Evolutionary conservation across 1,284 basidiomycete genomes (phyloP).

Genomic region (Austropuccinia psidii): DNA sequence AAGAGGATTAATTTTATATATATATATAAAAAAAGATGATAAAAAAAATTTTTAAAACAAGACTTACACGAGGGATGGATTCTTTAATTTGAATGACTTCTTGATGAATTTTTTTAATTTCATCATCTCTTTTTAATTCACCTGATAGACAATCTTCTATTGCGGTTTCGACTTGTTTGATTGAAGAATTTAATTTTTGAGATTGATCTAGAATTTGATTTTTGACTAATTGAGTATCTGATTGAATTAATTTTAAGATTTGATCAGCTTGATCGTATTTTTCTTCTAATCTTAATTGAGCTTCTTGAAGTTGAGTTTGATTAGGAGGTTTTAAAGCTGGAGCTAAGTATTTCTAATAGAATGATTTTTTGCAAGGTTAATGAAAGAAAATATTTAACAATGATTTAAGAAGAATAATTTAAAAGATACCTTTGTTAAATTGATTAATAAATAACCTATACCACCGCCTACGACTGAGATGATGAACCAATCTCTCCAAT

Average conservation of each 20-base stretch:
- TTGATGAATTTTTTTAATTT: conserved; percentile 9
- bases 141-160: conserved; percentile 12
- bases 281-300: conserved; percentile 15
- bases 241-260: conserved; percentile 14
- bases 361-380: neutral
- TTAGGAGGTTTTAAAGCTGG: conserved; percentile 25
- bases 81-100: conserved; percentile 7
- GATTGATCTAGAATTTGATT: conserved; percentile 8
- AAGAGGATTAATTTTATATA: neutral
- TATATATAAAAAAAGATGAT: neutral
- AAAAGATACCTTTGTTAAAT: conserved; percentile 4
- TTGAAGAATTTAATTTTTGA: conserved; percentile 6
- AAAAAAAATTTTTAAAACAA: neutral
- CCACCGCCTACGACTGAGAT: conserved; percentile 28
- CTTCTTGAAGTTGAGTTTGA: conserved; percentile 32
- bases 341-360: conserved; percentile 10
- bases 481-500: conserved; percentile 34
- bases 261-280: conserved; percentile 18
- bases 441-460: conserved; percentile 26
- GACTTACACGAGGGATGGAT: conserved; percentile 11
- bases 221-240: conserved; percentile 14
- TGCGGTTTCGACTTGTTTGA: conserved; percentile 18
- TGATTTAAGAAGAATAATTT: neutral
- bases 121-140: conserved; percentile 27
- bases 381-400: neutral